Evolutionary conservation across 192 early-diverging fungal species (phyloP), one percentile per base, ranked within the genome.

Genomic region (Glomus cerebriforme): DNA sequence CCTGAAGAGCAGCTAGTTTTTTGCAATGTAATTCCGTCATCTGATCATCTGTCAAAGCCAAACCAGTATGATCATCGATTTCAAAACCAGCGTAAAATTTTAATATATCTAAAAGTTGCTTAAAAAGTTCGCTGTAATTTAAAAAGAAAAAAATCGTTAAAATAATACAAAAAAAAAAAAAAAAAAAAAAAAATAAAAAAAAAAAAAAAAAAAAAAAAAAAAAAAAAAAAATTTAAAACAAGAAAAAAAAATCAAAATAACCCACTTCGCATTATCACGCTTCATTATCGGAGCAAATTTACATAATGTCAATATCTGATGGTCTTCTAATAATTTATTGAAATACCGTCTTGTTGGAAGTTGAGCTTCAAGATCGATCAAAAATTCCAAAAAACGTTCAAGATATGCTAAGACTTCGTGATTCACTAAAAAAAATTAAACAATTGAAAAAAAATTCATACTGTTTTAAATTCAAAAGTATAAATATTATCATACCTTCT

Each of bases 331-430:
- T 7, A 99, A 68, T 2, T 90, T 84, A 79, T 93, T 90, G 65
- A 98, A 90, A 75, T 89, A 96, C 45, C 97, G 91, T n/a, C 97
- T 92, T 2, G 97, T 98, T 5, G 96, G 91, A 69, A 98, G 83
- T 84, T 98, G 97, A 22, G 94, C 88, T 72, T 92, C 90, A 10
- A 99, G 82, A 77, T 96, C 94, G 13, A 96, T 93, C 59, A 99
- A 77, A 24, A 99, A 88, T 83, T 98, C 96, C 13, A 97, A 73
- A 69, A 92, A 91, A 27, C 93, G 87, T 39, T 91, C 91, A 69
- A 86, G 86, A 70, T 93, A 96, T 29, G 80, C 79, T 31, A 94
- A 65, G 2, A 82, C 79, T 37, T 92, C 88, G 63, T 75, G 26
- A 49, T 83, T 59, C 7, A 79, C 81, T 73, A 81, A 22, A 37